Percentiles rank a stretch among this genome's conserved stretches.
These are phyloP conservation scores for Rubroshorea leprosula DNA, from an alignment of 345 rosid species.

Conservation along the genomic window DNA sequence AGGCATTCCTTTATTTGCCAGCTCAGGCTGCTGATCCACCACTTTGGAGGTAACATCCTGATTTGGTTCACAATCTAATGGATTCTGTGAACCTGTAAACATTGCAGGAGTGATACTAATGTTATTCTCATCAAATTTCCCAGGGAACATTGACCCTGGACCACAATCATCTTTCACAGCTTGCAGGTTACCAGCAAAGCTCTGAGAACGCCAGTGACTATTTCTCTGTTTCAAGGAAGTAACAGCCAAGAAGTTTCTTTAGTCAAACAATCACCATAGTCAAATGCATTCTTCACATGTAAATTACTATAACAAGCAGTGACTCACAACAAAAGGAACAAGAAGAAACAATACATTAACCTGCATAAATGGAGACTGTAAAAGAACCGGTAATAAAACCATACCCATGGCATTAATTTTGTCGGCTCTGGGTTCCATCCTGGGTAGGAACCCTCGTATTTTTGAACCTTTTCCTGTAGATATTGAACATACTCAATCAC, in stretches of 20 bases:
- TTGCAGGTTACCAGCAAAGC: slow-evolving; percentile 53
- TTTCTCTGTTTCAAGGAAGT: slow-evolving; percentile 61
- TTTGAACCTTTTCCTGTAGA: slow-evolving; percentile 78
- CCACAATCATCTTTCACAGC: slow-evolving; percentile 65
- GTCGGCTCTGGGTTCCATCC: slow-evolving; percentile 83
- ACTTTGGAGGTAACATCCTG: slow-evolving; percentile 42
- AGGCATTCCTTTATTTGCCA: slow-evolving; percentile 40
- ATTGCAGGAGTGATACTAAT: slow-evolving; percentile 29
- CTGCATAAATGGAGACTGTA: no score
- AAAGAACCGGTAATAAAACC: neutral
- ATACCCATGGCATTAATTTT: slow-evolving; percentile 89
- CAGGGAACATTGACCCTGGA: slow-evolving; percentile 45
- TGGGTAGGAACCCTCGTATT: slow-evolving; percentile 72
- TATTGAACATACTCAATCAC: slow-evolving; percentile 83
- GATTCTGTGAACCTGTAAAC: slow-evolving; percentile 40
- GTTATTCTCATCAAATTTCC: slow-evolving; percentile 68
- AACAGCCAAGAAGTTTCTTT: neutral
- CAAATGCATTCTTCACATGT: no score
- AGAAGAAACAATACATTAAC: no score
- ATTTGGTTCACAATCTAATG: slow-evolving; percentile 48
- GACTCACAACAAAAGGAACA: neutral
- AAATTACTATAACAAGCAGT: neutral
- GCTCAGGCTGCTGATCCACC: slow-evolving; percentile 47
- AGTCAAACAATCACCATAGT: no score
- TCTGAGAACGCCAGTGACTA: slow-evolving; percentile 88